Conservation (phyloP, 176 grass and related monocot species). For the Puccinellia tenuiflora region DNA sequence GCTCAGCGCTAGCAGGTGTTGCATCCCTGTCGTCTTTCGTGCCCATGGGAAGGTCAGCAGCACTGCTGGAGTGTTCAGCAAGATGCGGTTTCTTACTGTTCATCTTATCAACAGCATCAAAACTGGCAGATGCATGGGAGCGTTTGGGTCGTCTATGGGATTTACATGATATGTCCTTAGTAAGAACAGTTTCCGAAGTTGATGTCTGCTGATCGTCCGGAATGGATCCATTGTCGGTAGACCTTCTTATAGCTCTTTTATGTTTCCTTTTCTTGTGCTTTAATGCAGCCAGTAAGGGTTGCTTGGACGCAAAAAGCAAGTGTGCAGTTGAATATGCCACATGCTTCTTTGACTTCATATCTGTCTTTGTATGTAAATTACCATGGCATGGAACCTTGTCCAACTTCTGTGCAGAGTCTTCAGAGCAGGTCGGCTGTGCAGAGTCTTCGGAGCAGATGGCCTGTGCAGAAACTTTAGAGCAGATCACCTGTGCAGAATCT, state of each 20-base stretch:
- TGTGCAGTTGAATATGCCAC: conserved; percentile 24
- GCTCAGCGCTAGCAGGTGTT: background rate
- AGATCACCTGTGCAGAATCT: background rate
- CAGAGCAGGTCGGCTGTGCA: background rate
- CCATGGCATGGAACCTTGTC: conserved; percentile 4
- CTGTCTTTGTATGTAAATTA: background rate
- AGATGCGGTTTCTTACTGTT: conserved; percentile 29
- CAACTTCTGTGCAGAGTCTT: background rate
- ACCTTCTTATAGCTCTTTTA: conserved; percentile 38
- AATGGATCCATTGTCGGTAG: background rate
- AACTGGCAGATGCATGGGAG: background rate
- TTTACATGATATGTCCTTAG: conserved; percentile 20
- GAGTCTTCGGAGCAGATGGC: background rate
- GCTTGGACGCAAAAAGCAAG: conserved; percentile 44
- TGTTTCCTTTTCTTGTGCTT: conserved; percentile 47
- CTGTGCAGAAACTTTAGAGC: background rate
- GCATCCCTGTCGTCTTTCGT: conserved; percentile 14
- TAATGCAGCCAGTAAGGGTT: conserved; percentile 44
- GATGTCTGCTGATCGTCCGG: conserved; percentile 35
- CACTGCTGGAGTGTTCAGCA: background rate
- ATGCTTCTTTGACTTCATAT: conserved; percentile 42
- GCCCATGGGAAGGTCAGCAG: background rate
- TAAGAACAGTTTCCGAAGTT: conserved; percentile 34
- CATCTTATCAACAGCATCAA: background rate
- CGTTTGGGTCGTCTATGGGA: conserved; percentile 21